Percentiles rank a stretch among this genome's conserved stretches.
Conservation (phyloP, 2,329 filamentous ascomycete species). For the Aquanectria penicillioides region DNA sequence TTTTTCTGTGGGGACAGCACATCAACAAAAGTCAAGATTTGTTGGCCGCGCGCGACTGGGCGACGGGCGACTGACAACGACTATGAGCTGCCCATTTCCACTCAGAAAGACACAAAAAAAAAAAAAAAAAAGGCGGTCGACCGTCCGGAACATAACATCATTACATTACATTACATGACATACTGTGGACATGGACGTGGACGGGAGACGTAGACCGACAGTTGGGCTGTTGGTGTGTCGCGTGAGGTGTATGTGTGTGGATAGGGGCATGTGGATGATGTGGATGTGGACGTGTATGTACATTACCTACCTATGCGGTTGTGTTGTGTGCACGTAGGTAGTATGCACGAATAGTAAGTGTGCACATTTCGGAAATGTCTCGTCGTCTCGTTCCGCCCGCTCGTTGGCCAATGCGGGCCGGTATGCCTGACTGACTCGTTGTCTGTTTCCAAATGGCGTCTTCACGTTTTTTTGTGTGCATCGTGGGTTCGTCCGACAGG, state of each 20-base stretch:
- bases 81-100: background rate
- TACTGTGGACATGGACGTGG: too few species aligned
- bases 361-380: conserved; percentile 4
- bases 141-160: background rate
- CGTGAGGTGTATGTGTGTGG: background rate
- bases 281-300: background rate
- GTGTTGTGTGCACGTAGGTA: too few species aligned
- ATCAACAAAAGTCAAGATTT: background rate
- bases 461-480: too few species aligned
- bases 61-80: too few species aligned
- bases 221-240: conserved; percentile 4
- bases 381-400: conserved; percentile 5
- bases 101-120: background rate
- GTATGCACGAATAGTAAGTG: conserved; percentile 3
- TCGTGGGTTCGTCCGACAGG: too few species aligned
- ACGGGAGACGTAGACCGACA: conserved; percentile 1
- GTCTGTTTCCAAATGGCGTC: too few species aligned
- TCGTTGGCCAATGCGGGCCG: background rate
- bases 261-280: background rate
- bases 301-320: too few species aligned
- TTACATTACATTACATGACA: background rate
- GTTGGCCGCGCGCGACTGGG: background rate
- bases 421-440: background rate
- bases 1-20: conserved; percentile 14
- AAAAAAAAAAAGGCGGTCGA: conserved; percentile 3